These are phyloP conservation scores for Coemansia umbellata DNA, from an alignment of 192 early-diverging fungal genomes.

Conservation along the genomic window DNA sequence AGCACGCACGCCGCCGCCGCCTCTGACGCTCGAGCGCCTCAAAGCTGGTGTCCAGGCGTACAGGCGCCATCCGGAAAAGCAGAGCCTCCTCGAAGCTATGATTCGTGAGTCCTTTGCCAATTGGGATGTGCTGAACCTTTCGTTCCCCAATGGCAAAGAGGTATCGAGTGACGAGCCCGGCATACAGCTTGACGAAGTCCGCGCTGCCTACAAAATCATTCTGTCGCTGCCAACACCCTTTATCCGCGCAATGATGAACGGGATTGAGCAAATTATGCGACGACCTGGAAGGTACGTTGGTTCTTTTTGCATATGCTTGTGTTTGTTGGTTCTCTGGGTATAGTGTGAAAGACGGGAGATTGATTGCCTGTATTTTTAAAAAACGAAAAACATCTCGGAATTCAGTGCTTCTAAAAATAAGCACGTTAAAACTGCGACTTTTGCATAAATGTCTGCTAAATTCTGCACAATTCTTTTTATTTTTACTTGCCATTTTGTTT, in stretches of 20 bases:
- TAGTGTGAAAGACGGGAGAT: no score
- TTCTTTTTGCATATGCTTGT: no score
- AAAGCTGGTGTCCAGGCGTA: slow-evolving; percentile 38
- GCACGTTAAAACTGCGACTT: no score
- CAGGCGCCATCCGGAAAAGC: slow-evolving; percentile 31
- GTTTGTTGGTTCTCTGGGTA: no score
- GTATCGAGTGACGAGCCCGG: slow-evolving; percentile 53
- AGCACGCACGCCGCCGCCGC: slow-evolving; percentile 21
- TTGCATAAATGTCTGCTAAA: no score
- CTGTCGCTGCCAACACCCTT: slow-evolving; percentile 59
- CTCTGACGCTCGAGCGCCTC: slow-evolving; percentile 47
- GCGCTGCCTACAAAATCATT: slow-evolving; percentile 60
- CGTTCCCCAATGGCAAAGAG: slow-evolving; percentile 53
- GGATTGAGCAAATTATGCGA: slow-evolving; percentile 65
- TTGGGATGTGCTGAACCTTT: slow-evolving; percentile 62
- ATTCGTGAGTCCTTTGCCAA: slow-evolving; percentile 53
- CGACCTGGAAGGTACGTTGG: slow-evolving; percentile 53
- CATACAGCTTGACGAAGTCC: slow-evolving; percentile 61
- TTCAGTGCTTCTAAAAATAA: no score
- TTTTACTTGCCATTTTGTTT: neutral
- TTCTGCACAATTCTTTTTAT: no score
- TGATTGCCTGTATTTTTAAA: no score
- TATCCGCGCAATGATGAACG: slow-evolving; percentile 72
- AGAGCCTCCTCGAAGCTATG: slow-evolving; percentile 43
- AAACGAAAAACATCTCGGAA: no score